Evolutionary conservation across 2,329 filamentous ascomycete genomes (phyloP).

Genomic region (Penicillium sp.): DNA sequence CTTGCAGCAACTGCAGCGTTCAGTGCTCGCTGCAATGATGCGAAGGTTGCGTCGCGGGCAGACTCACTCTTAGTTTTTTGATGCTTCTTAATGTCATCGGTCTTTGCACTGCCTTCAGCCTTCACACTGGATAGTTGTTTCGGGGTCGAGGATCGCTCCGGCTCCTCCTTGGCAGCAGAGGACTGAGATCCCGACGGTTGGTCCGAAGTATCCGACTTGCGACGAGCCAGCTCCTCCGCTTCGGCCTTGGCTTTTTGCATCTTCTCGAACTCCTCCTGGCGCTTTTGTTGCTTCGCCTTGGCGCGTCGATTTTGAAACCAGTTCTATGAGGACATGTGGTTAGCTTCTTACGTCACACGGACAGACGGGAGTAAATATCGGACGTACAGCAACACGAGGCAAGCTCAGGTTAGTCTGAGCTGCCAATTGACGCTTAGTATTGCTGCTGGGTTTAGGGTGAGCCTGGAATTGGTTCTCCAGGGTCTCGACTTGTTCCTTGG

Average conservation of each 20-base stretch:
- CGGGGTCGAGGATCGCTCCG: constrained; percentile 27
- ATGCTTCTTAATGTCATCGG: constrained; percentile 30
- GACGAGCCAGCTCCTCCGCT: constrained; percentile 35
- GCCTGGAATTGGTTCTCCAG: constrained; percentile 51
- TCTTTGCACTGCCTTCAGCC: constrained; percentile 16
- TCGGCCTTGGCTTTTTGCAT: constrained; percentile 43
- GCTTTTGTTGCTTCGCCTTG: constrained; percentile 53
- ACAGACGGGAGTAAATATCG: not conserved
- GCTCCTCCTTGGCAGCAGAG: constrained; percentile 22
- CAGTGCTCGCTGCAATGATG: constrained; percentile 46
- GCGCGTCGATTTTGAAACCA: constrained; percentile 55
- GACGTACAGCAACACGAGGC: constrained; percentile 50
- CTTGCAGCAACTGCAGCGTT: constrained; percentile 43
- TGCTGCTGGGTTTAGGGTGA: constrained; percentile 52
- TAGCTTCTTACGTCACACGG: constrained; percentile 1
- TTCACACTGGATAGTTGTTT: constrained; percentile 28
- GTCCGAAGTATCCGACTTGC: constrained; percentile 29
- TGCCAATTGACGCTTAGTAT: constrained; percentile 51
- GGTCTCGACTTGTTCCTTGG: constrained; percentile 53
- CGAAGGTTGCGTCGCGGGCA: constrained; percentile 43
- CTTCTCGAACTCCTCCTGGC: constrained; percentile 50
- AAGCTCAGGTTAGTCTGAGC: constrained; percentile 50
- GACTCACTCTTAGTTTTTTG: constrained; percentile 40
- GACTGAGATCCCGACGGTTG: constrained; percentile 24
- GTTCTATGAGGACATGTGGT: constrained; percentile 37